Conservation (phyloP, 2,329 filamentous ascomycete genomes). For the Penicillium palitans region DNA sequence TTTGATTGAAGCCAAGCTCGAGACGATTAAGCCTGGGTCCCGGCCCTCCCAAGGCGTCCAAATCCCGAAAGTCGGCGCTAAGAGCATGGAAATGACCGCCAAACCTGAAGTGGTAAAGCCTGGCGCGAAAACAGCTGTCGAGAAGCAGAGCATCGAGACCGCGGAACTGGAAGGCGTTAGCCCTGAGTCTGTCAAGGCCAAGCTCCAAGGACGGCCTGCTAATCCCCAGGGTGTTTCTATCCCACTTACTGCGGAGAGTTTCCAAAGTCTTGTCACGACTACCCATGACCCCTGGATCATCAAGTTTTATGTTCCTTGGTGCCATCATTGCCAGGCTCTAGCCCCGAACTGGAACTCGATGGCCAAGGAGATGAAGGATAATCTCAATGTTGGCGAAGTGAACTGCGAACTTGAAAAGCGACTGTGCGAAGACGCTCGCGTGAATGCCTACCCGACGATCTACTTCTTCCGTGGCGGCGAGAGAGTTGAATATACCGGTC, state of each 20-base stretch:
- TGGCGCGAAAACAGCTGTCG: conserved; percentile 43
- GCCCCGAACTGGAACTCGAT: conserved; percentile 87
- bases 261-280: conserved; percentile 80
- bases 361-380: conserved; percentile 85
- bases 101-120: conserved; percentile 43
- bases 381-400: conserved; percentile 90
- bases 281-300: conserved; percentile 95
- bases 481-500: conserved; percentile 86
- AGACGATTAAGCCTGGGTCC: conserved; percentile 76
- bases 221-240: conserved; percentile 77
- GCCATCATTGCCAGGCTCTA: conserved; percentile 90
- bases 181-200: conserved; percentile 49
- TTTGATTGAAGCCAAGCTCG: conserved; percentile 74
- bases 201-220: conserved; percentile 56
- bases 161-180: conserved; percentile 38
- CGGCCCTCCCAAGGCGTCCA: conserved; percentile 66
- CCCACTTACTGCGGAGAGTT: conserved; percentile 76
- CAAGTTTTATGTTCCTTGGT: conserved; percentile 99
- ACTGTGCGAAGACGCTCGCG: conserved; percentile 87
- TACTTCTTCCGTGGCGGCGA: conserved; percentile 91
- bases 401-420: conserved; percentile 85
- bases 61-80: conserved; percentile 70
- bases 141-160: conserved; percentile 29
- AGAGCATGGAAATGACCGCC: conserved; percentile 47
- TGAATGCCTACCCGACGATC: conserved; percentile 82